Evolutionary conservation across 1,284 basidiomycete genomes (phyloP), one percentile per base, ranked within the genome.

Genomic region (Schizophyllum commune): DNA sequence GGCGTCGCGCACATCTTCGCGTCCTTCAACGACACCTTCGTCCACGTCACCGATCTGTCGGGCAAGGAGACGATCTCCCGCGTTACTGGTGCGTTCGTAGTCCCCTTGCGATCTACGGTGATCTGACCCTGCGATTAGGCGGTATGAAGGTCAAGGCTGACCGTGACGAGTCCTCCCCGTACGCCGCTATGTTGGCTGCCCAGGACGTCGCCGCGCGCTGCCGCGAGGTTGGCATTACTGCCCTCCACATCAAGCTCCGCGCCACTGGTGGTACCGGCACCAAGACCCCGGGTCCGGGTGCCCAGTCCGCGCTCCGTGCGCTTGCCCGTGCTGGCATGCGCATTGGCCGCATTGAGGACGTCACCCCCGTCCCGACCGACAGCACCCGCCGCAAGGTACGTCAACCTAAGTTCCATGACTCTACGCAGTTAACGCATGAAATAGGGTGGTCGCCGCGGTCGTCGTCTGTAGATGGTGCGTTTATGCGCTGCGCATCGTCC

Each of bases 131-230:
- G 47, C 54, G 57, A 57, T 59, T 65, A 92, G 92, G 92, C 73
- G 96, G 96, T 67, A 99, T 99, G 97, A 99, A 99, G 83, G 96
- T 99, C 83, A 99, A 99, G 84, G 97, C 96, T 52, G 96, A 99
- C 80, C 93, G 97, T 81, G 96, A 99, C 82, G 96, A 99, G 83
- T 98, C 96, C 58, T 98, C 96, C 52, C 94, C 96, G 27, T 99
- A 98, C 81, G 97, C 96, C 66, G 97, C 97, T 75, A 98, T 99
- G 96, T 85, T 98, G 78, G 96, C 96, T 66, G 96, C 96, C 61
- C 96, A 98, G 82, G 96, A 98, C 73, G 94, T 95, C 69, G 96
- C 96, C 65, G 77, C 83, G 62, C 93, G 96, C 70, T 99, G 96
- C 91, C 94, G 94, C 76, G 97, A 99, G 81, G 93, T 98, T 70